phyloP scores from a whole-genome alignment of 164 flowering plant genomes.

The Umbilicus rupestris region DNA sequence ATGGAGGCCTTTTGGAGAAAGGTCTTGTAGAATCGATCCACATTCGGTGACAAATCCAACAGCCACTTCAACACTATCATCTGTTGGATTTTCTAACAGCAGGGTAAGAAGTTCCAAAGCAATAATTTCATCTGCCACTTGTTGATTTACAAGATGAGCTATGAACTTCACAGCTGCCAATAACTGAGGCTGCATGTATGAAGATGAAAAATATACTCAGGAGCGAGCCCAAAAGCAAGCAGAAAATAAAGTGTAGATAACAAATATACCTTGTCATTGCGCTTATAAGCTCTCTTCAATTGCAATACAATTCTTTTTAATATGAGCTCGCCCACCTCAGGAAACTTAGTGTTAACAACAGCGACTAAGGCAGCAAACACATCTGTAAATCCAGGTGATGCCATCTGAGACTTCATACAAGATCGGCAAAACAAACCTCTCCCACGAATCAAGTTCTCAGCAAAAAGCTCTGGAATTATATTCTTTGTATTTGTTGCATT shows the following conservation, averaged over 20 bases:
- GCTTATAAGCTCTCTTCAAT: slow-evolving; percentile 80
- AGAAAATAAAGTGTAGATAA: not conserved
- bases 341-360: slow-evolving; percentile 87
- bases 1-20: slow-evolving; percentile 72
- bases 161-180: slow-evolving; percentile 84
- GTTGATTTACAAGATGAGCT: slow-evolving; percentile 92
- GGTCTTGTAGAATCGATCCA: slow-evolving; percentile 84
- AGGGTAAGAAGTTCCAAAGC: slow-evolving; percentile 78
- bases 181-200: slow-evolving; percentile 52
- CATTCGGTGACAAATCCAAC: slow-evolving; percentile 91
- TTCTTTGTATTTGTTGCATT: slow-evolving; percentile 80
- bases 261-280: slow-evolving; percentile 89
- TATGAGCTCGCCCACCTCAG: slow-evolving; percentile 82
- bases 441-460: slow-evolving; percentile 81
- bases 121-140: slow-evolving; percentile 83
- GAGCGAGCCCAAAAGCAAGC: not conserved
- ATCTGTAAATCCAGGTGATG: slow-evolving; percentile 82
- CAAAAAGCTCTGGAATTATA: slow-evolving; percentile 77
- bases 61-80: slow-evolving; percentile 96
- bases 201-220: not conserved
- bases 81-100: slow-evolving; percentile 70
- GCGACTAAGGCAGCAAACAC: slow-evolving; percentile 94
- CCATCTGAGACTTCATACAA: slow-evolving; percentile 94
- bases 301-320: slow-evolving; percentile 77
- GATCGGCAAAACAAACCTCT: slow-evolving; percentile 87